phyloP scores from a whole-genome alignment of 371 early-diverging fungal species.

The Mucor plumbeus region DNA sequence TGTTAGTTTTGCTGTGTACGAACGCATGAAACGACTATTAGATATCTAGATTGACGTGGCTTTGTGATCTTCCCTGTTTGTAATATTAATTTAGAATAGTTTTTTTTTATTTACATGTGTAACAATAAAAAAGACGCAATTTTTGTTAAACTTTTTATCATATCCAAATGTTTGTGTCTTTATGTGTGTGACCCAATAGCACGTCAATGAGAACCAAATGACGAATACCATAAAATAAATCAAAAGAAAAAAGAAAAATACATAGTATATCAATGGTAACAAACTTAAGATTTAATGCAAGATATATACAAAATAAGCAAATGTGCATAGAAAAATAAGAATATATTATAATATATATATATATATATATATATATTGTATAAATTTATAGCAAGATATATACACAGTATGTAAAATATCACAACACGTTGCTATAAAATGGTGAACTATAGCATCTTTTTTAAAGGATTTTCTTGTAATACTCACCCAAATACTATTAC shows the following conservation, averaged over 20 bases:
- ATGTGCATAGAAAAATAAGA: neutral
- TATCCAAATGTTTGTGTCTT: neutral
- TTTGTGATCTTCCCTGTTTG: neutral
- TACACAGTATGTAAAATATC: neutral
- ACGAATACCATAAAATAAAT: neutral
- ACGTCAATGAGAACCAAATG: slow-evolving; percentile 9
- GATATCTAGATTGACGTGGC: slow-evolving; percentile 15
- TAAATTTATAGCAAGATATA: neutral
- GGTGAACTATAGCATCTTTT: no score
- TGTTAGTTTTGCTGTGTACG: slow-evolving; percentile 86
- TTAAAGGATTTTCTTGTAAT: no score
- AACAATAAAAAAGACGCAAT: slow-evolving; percentile 15
- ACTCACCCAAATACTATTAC: no score
- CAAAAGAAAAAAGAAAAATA: neutral
- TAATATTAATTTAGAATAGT: neutral
- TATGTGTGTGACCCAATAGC: slow-evolving; percentile 19
- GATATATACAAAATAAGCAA: neutral
- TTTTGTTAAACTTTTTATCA: neutral
- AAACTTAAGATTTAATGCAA: neutral
- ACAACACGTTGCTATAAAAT: no score
- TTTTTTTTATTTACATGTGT: neutral
- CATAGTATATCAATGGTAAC: neutral
- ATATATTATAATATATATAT: no score
- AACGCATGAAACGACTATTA: slow-evolving; percentile 63
- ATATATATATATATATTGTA: neutral